Evolutionary conservation across 257 asterid genomes (phyloP).

Genomic region (Petunia axillaris): DNA sequence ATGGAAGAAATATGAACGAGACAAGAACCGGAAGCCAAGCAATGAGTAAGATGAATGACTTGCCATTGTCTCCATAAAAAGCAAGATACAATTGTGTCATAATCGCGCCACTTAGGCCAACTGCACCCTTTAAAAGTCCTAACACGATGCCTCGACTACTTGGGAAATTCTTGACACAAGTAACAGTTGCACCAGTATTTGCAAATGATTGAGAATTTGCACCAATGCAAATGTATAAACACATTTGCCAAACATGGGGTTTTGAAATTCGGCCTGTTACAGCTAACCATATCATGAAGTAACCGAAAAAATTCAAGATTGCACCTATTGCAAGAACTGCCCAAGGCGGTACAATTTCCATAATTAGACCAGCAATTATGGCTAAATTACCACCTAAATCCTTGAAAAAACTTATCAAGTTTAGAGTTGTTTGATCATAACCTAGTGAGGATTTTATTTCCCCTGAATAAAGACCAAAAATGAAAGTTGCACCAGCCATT

Average conservation of each 20-base stretch:
- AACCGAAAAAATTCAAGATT: conserved; percentile 52
- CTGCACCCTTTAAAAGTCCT: conserved; percentile 56
- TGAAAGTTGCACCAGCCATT: conserved; percentile 66
- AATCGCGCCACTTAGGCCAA: conserved; percentile 67
- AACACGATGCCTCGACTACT: conserved; percentile 55
- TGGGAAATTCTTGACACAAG: conserved; percentile 69
- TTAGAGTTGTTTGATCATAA: conserved; percentile 63
- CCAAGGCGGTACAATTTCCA: conserved; percentile 65
- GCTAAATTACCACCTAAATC: conserved; percentile 66
- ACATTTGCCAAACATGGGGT: conserved; percentile 68
- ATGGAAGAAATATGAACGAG: conserved; percentile 40
- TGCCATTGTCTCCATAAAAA: conserved; percentile 42
- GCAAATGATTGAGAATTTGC: conserved; percentile 66
- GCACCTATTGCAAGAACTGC: conserved; percentile 53
- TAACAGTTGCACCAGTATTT: conserved; percentile 57
- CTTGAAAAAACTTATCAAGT: conserved; percentile 58
- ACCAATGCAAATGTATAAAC: conserved; percentile 57
- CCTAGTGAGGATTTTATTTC: conserved; percentile 55
- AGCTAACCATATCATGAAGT: conserved; percentile 67
- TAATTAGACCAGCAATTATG: conserved; percentile 52
- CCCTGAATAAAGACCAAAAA: conserved; percentile 63
- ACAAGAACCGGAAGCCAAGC: conserved; percentile 68
- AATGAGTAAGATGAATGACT: conserved; percentile 49
- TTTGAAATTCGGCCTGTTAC: conserved; percentile 40
- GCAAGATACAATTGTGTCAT: conserved; percentile 58